Evolutionary conservation across 1,284 basidiomycete species (phyloP), one percentile per base, ranked within the genome.

Genomic region (Papiliotrema laurentii): DNA sequence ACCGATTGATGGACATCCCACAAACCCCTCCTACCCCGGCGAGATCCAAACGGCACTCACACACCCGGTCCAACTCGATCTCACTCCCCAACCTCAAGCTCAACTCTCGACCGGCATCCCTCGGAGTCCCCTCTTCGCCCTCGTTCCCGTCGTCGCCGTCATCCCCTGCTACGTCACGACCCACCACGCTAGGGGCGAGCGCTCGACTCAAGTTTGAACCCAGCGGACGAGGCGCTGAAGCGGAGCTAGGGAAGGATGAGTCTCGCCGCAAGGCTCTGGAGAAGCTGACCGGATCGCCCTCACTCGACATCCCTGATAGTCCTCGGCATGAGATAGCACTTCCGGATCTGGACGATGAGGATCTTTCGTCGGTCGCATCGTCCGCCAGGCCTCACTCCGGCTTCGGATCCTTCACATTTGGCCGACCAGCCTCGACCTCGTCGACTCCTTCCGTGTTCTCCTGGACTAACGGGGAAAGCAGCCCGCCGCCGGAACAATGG

Each of bases 41-140:
- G 5, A 46, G 58, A 35, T 18, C 41, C 44, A 63, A 59, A 43
- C 63, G 64, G 4, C 70, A 71, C 49, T 71, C 68, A 2, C 70
- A 72, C 50, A 71, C 65, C 25, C 64, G 70, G 21, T 72, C 70
- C 13, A 65, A 60, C 31, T 72, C 70, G 30, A 72, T 72, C 40
- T 72, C 70, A 1, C 49, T 72, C 1, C 63, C 69, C 2, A 70
- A 69, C 43, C 60, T 69, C 41, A 69, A 68, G 41, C 56, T 72
- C 6, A 58, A 49, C 13, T 50, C 58, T 10, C 55, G 68, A 7
- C 64, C 68, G 2, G 46, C 51, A 4, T 69, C 66, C 1, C 57
- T 69, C 6, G 68, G 67, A 13, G 47, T 70, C 2, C 59, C 64
- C 2, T 52, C 53, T 2, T 56, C 65, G 4, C 68, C 64, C 6